phyloP scores from a whole-genome alignment of 2,329 filamentous ascomycete genomes.

The Cadophora malorum region DNA sequence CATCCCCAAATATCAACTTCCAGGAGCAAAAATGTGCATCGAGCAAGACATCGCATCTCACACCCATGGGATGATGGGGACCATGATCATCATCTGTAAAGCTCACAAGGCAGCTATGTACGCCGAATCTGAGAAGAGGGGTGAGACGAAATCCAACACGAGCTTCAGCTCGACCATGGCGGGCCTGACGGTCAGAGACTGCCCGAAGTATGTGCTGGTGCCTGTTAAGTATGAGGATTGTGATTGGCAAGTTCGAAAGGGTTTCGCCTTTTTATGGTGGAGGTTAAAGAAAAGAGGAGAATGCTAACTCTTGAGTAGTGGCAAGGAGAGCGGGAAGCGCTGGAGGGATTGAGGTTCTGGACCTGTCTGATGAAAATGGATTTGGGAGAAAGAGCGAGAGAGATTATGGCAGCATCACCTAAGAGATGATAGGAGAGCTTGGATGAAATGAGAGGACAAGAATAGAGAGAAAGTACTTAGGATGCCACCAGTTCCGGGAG shows the following conservation, averaged over 20 bases:
- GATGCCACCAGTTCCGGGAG: too few relatives aligned
- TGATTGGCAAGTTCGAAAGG: background rate
- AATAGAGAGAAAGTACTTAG: too few relatives aligned
- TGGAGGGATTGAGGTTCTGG: background rate
- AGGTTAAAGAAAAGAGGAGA: background rate
- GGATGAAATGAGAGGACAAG: too few relatives aligned
- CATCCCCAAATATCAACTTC: background rate
- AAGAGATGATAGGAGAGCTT: too few relatives aligned
- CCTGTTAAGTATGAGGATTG: background rate
- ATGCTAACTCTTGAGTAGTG: background rate
- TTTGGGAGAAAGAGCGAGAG: too few relatives aligned
- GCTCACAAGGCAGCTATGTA: conserved; percentile 1
- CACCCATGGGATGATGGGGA: background rate
- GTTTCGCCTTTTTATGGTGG: background rate
- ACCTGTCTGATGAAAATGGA: too few relatives aligned
- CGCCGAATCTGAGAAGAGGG: background rate
- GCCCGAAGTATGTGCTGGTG: conserved; percentile 1
- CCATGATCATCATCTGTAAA: conserved; percentile 7
- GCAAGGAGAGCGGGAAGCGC: background rate
- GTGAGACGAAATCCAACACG: background rate
- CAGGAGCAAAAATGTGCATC: background rate
- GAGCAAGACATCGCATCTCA: background rate
- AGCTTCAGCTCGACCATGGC: background rate
- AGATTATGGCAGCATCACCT: too few relatives aligned
- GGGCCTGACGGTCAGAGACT: background rate